Base-by-base conservation (phyloP, 345 rosid genomes). In the Camelina neglecta region DNA sequence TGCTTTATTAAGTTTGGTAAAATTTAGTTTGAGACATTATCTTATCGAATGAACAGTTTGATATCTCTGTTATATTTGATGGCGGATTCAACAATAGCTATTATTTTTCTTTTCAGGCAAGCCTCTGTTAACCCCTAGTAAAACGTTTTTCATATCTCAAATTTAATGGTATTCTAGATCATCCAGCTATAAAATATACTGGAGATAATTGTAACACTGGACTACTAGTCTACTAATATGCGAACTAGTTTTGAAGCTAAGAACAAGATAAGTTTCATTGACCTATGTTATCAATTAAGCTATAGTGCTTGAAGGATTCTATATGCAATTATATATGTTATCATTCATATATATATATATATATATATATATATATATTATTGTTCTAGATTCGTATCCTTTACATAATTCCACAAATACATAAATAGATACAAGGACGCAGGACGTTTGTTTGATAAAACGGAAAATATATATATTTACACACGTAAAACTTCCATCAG, bases 401-500 rank as follows among this genome's bases (percentile, higher is more conserved):
- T 36, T 60, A 71, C 39, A 60, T 71, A 18, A 42, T 63, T 23
- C 65, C 41, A 65, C 7, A 65, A 23, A 23, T 45, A 65, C 20
- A 47, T 18, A 41, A 41, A 39, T 8, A 45, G 18, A 18, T 18
- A 18, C 18, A 18, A 18, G 18, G 18, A 18, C 18, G 18, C 18
- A 18, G 18, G 18, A 18, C 18, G 18, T 18, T 18, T 18, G 18
- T 18, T 18, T 18, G 18, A 18, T 18, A 18, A 18, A 18, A 18
- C 18, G 29, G 16, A 20, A 3, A 29, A 29, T 29, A 29, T 4
- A 29, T 29, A 4, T 29, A 29, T 29, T 29, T 29, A 29, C 31
- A 29, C 26, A 73, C 23, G 53, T 35, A 29, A 21, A 24, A 47
- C 35, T 36, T 66, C 11, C 23, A 66, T 74, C 72, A 57, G 11